Base-by-base conservation (phyloP, 129 eudicot species). In the Flaveria robusta region DNA sequence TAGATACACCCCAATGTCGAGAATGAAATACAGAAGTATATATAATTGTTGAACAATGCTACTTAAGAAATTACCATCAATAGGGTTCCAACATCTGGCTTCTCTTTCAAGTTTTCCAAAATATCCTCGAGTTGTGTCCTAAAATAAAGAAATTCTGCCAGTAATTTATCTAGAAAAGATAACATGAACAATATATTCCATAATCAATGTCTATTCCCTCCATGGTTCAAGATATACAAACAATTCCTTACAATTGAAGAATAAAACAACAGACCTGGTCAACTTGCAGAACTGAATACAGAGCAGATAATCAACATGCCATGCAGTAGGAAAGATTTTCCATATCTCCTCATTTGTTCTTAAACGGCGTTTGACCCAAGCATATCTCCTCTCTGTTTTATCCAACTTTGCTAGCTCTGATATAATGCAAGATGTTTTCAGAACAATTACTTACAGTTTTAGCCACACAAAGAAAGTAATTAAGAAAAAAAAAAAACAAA, bases 241-340 rank as follows among this genome's bases (percentile, higher is more conserved):
- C 34, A 18, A 11, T 59, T 37, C 58, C 23, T 12, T 69, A 46
- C 8, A 22, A 51, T 71, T 49, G 29, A 19, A 79, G 12, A 51
- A 41, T 51, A 14, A 42, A 54, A 66, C 29, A 55, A 74, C 74
- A 74, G 64, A 94, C 99, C 99, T 91, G 43, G 99, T 95, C 90
- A 95, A 86, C 84, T 95, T 95, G 92, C 99, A 95, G 87, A 95
- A 95, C 86, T 91, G 97, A 74, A 91, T 95, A 86, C 99, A 95
- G 22, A 95, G 96, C 85, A 95, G 83, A 83, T 95, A 91, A 39
- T 89, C 88, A 69, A 95, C 96, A 68, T 89, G 97, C 99, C 97
- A 95, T 56, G 99, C 85, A 84, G 94, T 74, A 39, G 97, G 99
- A 83, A 95, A 95, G 19, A 91, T 87, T 85, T 91, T 95, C 99